phyloP scores from a whole-genome alignment of 371 early-diverging fungal genomes.

The Syncephalis plumigaleata region DNA sequence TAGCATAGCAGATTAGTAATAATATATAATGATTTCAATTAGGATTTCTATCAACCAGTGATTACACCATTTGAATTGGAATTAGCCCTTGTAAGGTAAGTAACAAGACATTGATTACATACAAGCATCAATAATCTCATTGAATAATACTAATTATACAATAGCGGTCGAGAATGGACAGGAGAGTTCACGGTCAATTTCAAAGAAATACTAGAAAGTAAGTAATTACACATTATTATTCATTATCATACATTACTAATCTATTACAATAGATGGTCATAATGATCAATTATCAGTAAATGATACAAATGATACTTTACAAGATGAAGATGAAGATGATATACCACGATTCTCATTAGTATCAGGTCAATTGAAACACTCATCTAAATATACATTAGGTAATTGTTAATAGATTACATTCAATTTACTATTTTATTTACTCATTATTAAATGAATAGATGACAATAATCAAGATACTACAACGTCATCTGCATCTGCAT shows the following conservation, averaged over 20 bases:
- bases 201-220: slow-evolving; percentile 26
- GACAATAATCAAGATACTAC: too few species aligned
- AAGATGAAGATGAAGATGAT: slow-evolving; percentile 41
- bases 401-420: too few species aligned
- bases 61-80: slow-evolving; percentile 86
- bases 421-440: too few species aligned
- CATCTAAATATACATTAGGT: slow-evolving; percentile 14
- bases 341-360: slow-evolving; percentile 74
- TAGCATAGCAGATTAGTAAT: not conserved
- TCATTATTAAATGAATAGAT: not conserved
- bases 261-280: too few species aligned
- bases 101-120: too few species aligned
- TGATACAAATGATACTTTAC: not conserved
- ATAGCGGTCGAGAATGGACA: slow-evolving; percentile 45
- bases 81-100: slow-evolving; percentile 48
- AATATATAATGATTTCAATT: too few species aligned
- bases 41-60: slow-evolving; percentile 79
- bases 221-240: slow-evolving; percentile 6
- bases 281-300: too few species aligned
- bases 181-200: slow-evolving; percentile 61
- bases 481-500: slow-evolving; percentile 3
- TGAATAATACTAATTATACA: slow-evolving; percentile 3
- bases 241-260: too few species aligned
- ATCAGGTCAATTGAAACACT: slow-evolving; percentile 59
- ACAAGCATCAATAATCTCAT: not conserved